Conservation (phyloP, 805 yeast species). For the Candida cerambycidarum region DNA sequence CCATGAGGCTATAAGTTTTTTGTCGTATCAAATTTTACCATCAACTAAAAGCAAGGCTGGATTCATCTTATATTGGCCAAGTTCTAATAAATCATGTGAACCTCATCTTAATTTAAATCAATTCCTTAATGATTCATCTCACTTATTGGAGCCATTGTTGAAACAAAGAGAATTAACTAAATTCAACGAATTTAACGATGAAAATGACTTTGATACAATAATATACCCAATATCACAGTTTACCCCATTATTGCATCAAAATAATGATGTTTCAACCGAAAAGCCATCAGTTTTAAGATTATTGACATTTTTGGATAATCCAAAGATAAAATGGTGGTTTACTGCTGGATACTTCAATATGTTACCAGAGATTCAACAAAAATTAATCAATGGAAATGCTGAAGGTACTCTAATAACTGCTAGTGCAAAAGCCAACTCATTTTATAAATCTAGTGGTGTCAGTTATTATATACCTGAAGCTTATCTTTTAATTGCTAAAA, state of each 20-base stretch:
- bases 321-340: constrained; percentile 70
- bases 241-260: constrained; percentile 70
- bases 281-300: constrained; percentile 65
- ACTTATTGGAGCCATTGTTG: constrained; percentile 57
- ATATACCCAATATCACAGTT: constrained; percentile 93
- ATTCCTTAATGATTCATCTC: constrained; percentile 58
- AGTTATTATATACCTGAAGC: constrained; percentile 85
- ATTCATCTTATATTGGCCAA: constrained; percentile 73
- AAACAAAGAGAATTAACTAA: constrained; percentile 38
- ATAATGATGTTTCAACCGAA: constrained; percentile 71
- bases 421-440: constrained; percentile 91
- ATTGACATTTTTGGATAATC: constrained; percentile 55
- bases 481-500: constrained; percentile 70
- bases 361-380: constrained; percentile 66
- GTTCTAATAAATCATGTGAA: constrained; percentile 60
- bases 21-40: constrained; percentile 64
- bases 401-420: constrained; percentile 81
- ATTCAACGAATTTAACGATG: constrained; percentile 32
- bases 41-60: constrained; percentile 46
- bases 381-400: constrained; percentile 58
- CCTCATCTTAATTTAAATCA: constrained; percentile 56
- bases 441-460: constrained; percentile 79
- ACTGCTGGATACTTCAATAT: constrained; percentile 98
- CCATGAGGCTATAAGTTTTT: constrained; percentile 62
- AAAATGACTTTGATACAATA: constrained; percentile 50